Evolutionary conservation across 2,329 filamentous ascomycete genomes (phyloP).

Genomic region (Colletotrichum gigasporum): DNA sequence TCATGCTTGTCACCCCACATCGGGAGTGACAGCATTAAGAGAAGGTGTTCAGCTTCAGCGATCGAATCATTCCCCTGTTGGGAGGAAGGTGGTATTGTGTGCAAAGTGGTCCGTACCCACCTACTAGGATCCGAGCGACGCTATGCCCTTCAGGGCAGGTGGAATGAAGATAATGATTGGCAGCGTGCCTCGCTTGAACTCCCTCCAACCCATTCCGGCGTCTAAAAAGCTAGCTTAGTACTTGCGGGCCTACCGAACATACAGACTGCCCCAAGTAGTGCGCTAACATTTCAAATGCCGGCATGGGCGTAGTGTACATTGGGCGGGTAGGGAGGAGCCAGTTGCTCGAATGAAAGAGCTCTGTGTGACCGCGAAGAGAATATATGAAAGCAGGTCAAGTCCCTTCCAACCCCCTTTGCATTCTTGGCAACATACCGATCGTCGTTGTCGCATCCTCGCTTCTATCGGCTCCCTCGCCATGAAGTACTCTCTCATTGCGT

Average conservation of each 20-base stretch:
- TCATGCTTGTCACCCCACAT: neutral
- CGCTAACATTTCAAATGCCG: too few relatives aligned
- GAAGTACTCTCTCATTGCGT: conserved; percentile 25
- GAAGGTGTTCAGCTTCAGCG: neutral
- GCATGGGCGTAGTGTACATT: too few relatives aligned
- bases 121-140: neutral
- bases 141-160: conserved; percentile 12
- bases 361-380: neutral
- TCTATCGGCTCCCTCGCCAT: neutral
- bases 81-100: conserved; percentile 12
- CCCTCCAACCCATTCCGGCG: too few relatives aligned
- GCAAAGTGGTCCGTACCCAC: neutral
- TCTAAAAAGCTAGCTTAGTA: too few relatives aligned
- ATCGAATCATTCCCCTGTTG: neutral
- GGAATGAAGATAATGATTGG: neutral
- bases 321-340: neutral
- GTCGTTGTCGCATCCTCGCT: neutral
- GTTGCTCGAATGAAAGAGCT: neutral
- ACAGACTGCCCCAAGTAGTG: too few relatives aligned
- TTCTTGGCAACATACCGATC: neutral
- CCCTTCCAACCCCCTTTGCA: neutral
- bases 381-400: neutral
- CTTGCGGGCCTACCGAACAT: too few relatives aligned
- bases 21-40: neutral
- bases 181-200: too few relatives aligned